Percentiles rank a stretch among this genome's conserved stretches.
Conservation (phyloP, 2,329 filamentous ascomycete genomes). For the Fusarium sublunatum region DNA sequence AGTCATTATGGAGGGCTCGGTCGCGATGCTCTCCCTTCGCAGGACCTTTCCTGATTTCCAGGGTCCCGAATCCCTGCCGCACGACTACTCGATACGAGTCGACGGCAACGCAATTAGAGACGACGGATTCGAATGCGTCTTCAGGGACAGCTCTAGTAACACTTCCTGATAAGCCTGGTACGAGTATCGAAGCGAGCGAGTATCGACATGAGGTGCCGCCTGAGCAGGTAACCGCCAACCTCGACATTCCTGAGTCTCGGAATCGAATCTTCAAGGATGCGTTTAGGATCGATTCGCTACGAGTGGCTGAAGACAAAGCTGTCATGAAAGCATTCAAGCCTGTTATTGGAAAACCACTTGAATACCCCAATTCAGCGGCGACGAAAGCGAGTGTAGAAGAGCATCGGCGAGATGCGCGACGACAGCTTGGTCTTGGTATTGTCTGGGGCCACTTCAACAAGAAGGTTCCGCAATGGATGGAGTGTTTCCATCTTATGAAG, state of each 20-base stretch:
- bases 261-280: slow-evolving; percentile 47
- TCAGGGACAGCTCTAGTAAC: slow-evolving; percentile 11
- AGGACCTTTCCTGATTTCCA: slow-evolving; percentile 39
- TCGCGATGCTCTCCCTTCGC: slow-evolving; percentile 48
- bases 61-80: slow-evolving; percentile 25
- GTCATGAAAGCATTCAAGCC: slow-evolving; percentile 41
- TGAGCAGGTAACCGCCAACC: slow-evolving; percentile 23
- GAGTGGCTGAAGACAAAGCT: slow-evolving; percentile 31
- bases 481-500: slow-evolving; percentile 54
- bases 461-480: slow-evolving; percentile 54
- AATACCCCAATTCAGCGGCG: slow-evolving; percentile 46
- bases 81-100: slow-evolving; percentile 35
- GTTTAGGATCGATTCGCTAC: slow-evolving; percentile 42
- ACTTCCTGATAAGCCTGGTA: neutral
- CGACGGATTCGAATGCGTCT: slow-evolving; percentile 1
- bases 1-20: slow-evolving; percentile 57
- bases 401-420: slow-evolving; percentile 44
- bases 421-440: slow-evolving; percentile 53
- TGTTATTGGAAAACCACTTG: slow-evolving; percentile 44
- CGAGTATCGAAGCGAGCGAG: slow-evolving; percentile 10
- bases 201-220: slow-evolving; percentile 2
- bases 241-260: slow-evolving; percentile 33
- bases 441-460: slow-evolving; percentile 48
- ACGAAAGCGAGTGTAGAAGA: slow-evolving; percentile 38
- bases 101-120: slow-evolving; percentile 22